A percentile compares a stretch with the other conserved stretches of the same genome.
Conservation (phyloP, 257 asterid genomes). For the Nicotiana knightiana region DNA sequence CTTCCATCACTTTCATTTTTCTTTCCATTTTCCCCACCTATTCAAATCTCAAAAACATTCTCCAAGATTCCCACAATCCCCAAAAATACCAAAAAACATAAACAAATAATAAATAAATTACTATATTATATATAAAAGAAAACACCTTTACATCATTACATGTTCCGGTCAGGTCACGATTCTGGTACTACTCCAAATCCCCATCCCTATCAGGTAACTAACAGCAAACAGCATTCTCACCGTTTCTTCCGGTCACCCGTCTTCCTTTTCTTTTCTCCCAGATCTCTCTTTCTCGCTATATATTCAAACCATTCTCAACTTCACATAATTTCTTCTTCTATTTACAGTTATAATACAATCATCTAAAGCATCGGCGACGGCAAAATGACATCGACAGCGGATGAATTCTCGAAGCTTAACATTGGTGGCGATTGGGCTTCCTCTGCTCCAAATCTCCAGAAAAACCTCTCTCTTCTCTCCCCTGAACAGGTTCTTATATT, state of each 20-base stretch:
- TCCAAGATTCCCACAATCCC: no score
- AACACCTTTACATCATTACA: no score
- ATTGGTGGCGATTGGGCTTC: slow-evolving; percentile 37
- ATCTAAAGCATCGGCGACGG: neutral
- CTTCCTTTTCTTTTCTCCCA: neutral
- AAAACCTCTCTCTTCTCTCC: slow-evolving; percentile 63
- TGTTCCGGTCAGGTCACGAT: no score
- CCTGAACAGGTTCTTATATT: slow-evolving; percentile 44
- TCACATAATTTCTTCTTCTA: slow-evolving; percentile 28
- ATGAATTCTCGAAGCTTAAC: slow-evolving; percentile 40
- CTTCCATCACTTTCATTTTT: no score
- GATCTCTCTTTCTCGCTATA: neutral
- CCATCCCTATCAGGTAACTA: neutral
- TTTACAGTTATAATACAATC: neutral
- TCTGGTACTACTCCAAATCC: neutral
- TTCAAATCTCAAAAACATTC: no score
- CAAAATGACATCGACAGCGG: slow-evolving; percentile 25
- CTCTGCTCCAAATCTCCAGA: slow-evolving; percentile 50
- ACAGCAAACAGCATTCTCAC: neutral
- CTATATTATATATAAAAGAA: no score
- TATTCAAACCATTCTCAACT: slow-evolving; percentile 12
- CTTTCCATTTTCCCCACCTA: no score
- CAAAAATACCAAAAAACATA: no score
- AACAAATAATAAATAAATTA: no score
- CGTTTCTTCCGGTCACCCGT: neutral